Percentiles rank a stretch among this genome's conserved stretches.
phyloP scores from a whole-genome alignment of 2,329 filamentous ascomycete genomes.

The Diaporthe batatas region DNA sequence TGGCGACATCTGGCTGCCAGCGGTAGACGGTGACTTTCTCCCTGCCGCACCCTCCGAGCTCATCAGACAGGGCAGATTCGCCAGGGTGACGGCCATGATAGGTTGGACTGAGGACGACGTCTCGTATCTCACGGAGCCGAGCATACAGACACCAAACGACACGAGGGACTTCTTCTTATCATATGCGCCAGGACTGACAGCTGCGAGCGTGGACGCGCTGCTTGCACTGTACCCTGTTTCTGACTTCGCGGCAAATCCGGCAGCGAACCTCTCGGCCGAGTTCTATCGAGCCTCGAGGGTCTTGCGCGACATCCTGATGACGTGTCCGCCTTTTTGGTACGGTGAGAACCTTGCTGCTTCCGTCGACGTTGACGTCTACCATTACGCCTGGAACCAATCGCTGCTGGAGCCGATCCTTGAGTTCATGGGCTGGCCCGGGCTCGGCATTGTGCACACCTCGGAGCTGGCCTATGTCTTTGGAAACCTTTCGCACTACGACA shows the following conservation, averaged over 20 bases:
- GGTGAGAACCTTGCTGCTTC: conserved; percentile 54
- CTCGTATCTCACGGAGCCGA: conserved; percentile 56
- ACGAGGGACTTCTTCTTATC: conserved; percentile 55
- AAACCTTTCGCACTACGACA: conserved; percentile 59
- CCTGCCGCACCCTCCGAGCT: conserved; percentile 58
- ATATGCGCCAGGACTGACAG: conserved; percentile 55
- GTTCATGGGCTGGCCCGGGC: conserved; percentile 51
- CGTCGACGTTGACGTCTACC: conserved; percentile 56
- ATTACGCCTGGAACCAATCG: conserved; percentile 68
- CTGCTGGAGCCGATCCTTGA: conserved; percentile 60
- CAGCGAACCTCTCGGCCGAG: conserved; percentile 57
- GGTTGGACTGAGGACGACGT: conserved; percentile 62
- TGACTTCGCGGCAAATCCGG: conserved; percentile 57
- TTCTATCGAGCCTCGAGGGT: conserved; percentile 64
- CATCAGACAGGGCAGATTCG: conserved; percentile 56
- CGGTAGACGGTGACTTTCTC: conserved; percentile 64
- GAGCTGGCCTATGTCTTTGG: conserved; percentile 68
- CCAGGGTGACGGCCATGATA: conserved; percentile 56
- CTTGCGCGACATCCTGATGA: conserved; percentile 65
- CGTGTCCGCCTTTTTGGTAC: conserved; percentile 61
- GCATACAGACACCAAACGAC: conserved; percentile 56
- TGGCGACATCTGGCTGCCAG: conserved; percentile 65
- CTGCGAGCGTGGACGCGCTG: conserved; percentile 54
- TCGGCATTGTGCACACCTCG: conserved; percentile 64
- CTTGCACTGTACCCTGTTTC: conserved; percentile 63